A percentile compares a stretch with the other conserved stretches of the same genome.
Conservation (phyloP, 2,329 filamentous ascomycete species). For the Microcera coccophila region DNA sequence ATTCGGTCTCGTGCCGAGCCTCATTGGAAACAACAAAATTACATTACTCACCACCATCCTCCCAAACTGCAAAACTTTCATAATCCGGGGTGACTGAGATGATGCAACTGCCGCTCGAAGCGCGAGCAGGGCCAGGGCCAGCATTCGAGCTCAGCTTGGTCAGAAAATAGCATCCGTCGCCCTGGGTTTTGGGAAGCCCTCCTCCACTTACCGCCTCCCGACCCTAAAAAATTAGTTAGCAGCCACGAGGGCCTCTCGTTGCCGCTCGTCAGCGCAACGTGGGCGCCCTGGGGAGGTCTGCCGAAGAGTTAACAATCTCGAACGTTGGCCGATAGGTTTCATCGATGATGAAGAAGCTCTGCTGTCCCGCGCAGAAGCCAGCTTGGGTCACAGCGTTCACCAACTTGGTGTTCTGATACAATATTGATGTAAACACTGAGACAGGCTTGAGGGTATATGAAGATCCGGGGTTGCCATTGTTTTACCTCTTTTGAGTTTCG, state of each 20-base stretch:
- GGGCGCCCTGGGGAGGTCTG: too few species aligned
- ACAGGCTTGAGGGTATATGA: too few species aligned
- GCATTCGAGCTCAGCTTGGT: conserved; percentile 1
- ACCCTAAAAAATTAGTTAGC: conserved; percentile 1
- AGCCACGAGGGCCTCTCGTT: background rate
- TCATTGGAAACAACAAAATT: conserved; percentile 10
- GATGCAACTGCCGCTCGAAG: conserved; percentile 17
- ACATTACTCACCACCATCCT: conserved; percentile 3
- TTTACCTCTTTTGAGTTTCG: too few species aligned
- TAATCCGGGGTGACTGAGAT: background rate
- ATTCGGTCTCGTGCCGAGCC: conserved; percentile 12
- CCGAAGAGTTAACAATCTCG: too few species aligned
- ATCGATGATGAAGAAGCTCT: too few species aligned
- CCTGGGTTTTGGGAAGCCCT: background rate
- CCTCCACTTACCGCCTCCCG: background rate
- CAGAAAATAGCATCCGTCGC: background rate
- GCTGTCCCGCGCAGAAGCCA: too few species aligned
- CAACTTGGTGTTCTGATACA: too few species aligned
- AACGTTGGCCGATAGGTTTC: too few species aligned
- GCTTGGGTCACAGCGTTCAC: too few species aligned
- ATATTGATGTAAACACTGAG: too few species aligned
- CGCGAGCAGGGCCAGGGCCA: conserved; percentile 11
- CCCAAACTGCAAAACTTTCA: conserved; percentile 9
- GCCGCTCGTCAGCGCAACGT: too few species aligned
- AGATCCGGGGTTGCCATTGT: too few species aligned